Evolutionary conservation across 176 grass and related monocot genomes (phyloP), one percentile per base, ranked within the genome.

Genomic region (Oryza punctata): DNA sequence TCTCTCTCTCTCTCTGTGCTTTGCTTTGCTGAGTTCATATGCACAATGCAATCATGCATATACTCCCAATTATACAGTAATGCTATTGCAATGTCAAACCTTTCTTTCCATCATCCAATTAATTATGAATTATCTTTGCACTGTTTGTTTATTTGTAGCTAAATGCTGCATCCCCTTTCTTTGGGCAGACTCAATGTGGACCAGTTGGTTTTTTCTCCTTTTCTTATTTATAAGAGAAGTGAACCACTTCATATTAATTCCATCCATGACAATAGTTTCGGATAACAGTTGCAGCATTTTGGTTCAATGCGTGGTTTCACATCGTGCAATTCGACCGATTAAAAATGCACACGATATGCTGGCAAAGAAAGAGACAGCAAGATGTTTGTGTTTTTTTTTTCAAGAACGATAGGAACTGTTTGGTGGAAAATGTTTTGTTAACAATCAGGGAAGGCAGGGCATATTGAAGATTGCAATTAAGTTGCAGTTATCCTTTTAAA

Each of bases 1-100:
- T 37, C 33, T 35, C 33, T 46, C 8, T 29, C 33, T 46, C 11
- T 46, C 46, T 15, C 46, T 49, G 13, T 54, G 5, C 19, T 37
- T 35, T 63, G 50, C 77, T 89, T 81, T 85, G 75, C 86, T 52
- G 67, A 87, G 84, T 87, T 90, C 84, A 69, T 46, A 49, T 82
- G 72, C 72, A 60, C 66, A 59, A 45, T 77, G 64, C 71, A 50
- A 30, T 54, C 49, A 29, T 75, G 50, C 26, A 33, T 64, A 79
- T 79, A 18, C 72, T 71, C n/a, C 12, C 63, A 33, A 19, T 81
- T 18, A 45, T 13, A 74, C 16, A 59, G 24, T 24, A 30, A 19
- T 44, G 73, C 28, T 24, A 30, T 14, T 44, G 73, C 28, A 86
- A 41, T 63, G 67, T 49, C 83, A 90, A 67, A 78, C 72, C 25